Conservation (phyloP, 345 rosid species). For the Eucalyptus microcorys region DNA sequence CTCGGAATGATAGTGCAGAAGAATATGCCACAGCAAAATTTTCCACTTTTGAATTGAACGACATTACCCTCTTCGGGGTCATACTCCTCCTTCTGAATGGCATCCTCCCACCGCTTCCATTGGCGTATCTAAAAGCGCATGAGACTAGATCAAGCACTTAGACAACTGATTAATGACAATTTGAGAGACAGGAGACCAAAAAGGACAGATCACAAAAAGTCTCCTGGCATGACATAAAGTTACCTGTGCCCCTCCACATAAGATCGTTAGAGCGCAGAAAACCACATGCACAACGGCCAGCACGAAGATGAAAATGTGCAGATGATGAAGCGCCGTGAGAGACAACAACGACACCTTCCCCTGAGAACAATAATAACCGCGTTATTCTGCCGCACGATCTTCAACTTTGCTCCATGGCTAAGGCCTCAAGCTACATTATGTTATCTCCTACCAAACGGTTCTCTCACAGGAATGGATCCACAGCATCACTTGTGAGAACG, state of each 20-base stretch:
- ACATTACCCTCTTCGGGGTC: conserved; percentile 40
- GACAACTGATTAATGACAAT: background rate
- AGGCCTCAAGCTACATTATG: background rate
- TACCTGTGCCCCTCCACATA: conserved; percentile 74
- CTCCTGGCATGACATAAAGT: background rate
- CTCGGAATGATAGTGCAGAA: background rate
- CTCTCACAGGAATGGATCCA: background rate
- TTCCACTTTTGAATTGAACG: background rate
- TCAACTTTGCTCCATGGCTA: background rate
- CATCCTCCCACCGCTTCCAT: conserved; percentile 82
- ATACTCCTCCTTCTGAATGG: conserved; percentile 12
- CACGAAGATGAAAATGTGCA: conserved; percentile 78
- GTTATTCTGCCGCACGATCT: background rate
- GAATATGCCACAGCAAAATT: background rate
- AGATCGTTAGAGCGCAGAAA: conserved; percentile 69
- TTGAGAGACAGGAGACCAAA: background rate
- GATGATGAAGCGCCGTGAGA: conserved; percentile 61
- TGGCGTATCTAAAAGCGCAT: conserved; percentile 32
- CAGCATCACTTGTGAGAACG: background rate
- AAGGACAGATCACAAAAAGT: background rate
- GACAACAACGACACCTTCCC: conserved; percentile 60
- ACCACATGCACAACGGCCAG: conserved; percentile 63
- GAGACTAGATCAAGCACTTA: background rate
- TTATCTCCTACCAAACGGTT: background rate
- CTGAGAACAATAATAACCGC: conserved; percentile 13